These are phyloP conservation scores for Avena eriantha DNA, from an alignment of 176 grass and related monocot species.

Conservation along the genomic window DNA sequence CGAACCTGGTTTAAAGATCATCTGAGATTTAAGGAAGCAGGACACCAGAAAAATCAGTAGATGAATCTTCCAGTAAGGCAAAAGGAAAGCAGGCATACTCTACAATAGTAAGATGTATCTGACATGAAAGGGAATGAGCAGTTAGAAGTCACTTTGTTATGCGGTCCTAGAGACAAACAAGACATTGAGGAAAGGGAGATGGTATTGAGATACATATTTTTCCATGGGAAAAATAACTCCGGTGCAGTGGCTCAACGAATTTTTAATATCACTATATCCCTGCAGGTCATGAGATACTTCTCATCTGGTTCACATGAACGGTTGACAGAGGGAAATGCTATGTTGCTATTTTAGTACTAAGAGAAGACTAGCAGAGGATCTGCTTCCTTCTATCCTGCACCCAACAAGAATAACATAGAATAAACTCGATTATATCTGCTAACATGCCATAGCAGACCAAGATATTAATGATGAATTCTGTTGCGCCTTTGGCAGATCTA, in stretches of 20 bases:
- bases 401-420: neutral
- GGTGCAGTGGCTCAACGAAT: neutral
- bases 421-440: slow-evolving; percentile 11
- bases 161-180: neutral
- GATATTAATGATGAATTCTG: slow-evolving; percentile 35
- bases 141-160: neutral
- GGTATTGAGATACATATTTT: neutral
- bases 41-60: neutral
- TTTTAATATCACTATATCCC: neutral
- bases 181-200: neutral
- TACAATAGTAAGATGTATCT: neutral
- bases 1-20: neutral
- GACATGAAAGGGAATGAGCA: neutral
- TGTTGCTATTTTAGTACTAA: neutral
- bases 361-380: neutral
- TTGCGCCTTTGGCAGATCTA: slow-evolving; percentile 52
- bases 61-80: neutral
- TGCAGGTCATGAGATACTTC: neutral
- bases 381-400: slow-evolving; percentile 9
- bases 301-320: neutral
- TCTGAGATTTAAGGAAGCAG: neutral
- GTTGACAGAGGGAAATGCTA: neutral
- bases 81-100: neutral
- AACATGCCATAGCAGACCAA: neutral
- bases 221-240: neutral